Base-by-base conservation (phyloP, 495 filamentous ascomycete genomes). In the Podospora comata region DNA sequence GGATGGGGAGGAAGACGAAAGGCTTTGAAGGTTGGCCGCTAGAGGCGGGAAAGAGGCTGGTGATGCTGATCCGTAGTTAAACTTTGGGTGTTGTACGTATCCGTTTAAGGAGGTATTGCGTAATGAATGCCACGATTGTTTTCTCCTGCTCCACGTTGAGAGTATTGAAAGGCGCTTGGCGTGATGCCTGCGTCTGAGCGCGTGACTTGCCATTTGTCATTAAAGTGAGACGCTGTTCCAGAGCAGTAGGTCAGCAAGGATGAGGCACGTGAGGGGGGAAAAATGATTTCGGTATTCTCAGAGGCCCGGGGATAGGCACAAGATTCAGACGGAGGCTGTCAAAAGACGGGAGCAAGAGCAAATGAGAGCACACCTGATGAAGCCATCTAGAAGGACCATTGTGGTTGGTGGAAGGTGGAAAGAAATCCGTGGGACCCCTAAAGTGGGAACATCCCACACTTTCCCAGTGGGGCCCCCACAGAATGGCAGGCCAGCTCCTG, bases 121-220 rank as follows among this genome's bases (percentile, higher is more conserved):
- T 26, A 58, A 26, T 26, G 19, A 58, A 58, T 58, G 55, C 5
- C 55, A 58, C 23, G 55, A 26, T 19, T 20, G n/a, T 26, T 58
- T 58, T 18, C 11, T 26, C 3, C n/a, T 58, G 23, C n/a, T 58
- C 23, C n/a, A 18, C 16, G 20, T 23, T 57, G 54, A 11, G 18
- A 5, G 54, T 57, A 23, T 57, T 23, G 20, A 18, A 58, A 58
- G 13, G 23, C 4, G 55, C 55, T 58, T 58, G 55, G 55, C 55
- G 19, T 58, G 55, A 19, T 58, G 55, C 16, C n/a, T 32, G 2
- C n/a, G 3, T 58, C 55, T 19, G 23, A 58, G n/a, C 55, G 55
- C 55, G 55, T 58, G 55, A 58, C 55, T 58, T 58, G 55, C 19
- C 55, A 7, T 20, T 58, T 58, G 55, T 26, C 55, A 58, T 20